Conservation (phyloP, 2,329 filamentous ascomycete genomes). For the Colletotrichum tanaceti region DNA sequence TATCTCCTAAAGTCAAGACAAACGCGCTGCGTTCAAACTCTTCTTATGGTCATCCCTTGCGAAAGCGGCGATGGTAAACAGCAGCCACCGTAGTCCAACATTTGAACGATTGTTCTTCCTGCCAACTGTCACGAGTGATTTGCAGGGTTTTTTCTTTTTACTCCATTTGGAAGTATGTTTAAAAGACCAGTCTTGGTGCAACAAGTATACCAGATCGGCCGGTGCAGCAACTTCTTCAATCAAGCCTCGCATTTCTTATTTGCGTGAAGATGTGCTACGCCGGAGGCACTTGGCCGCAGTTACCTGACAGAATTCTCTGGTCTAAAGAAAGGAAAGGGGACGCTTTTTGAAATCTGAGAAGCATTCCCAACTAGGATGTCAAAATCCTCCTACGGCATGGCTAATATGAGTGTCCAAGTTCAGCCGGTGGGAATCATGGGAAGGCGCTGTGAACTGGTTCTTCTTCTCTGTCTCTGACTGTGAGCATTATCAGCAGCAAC, state of each 20-base stretch:
- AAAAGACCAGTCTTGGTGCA: background rate
- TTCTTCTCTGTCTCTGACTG: background rate
- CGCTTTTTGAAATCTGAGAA: too few species aligned
- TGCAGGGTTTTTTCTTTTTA: background rate
- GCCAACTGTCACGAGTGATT: background rate
- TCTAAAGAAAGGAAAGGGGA: background rate
- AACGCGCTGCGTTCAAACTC: background rate
- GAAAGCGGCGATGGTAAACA: background rate
- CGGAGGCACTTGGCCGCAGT: background rate
- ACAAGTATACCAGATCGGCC: background rate
- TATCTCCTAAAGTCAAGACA: background rate
- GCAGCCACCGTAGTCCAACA: background rate
- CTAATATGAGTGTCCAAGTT: background rate
- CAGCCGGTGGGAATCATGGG: background rate
- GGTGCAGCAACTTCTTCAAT: background rate
- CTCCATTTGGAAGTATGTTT: background rate
- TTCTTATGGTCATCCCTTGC: background rate
- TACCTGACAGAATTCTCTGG: background rate
- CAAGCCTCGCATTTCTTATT: background rate
- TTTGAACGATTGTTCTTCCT: background rate
- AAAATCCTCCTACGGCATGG: background rate
- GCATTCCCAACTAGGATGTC: background rate
- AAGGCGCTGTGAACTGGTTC: constrained; percentile 1
- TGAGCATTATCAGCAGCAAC: background rate
- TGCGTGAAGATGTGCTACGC: background rate